phyloP scores from a whole-genome alignment of 1,284 basidiomycete species.

The Microbotryum intermedium region DNA sequence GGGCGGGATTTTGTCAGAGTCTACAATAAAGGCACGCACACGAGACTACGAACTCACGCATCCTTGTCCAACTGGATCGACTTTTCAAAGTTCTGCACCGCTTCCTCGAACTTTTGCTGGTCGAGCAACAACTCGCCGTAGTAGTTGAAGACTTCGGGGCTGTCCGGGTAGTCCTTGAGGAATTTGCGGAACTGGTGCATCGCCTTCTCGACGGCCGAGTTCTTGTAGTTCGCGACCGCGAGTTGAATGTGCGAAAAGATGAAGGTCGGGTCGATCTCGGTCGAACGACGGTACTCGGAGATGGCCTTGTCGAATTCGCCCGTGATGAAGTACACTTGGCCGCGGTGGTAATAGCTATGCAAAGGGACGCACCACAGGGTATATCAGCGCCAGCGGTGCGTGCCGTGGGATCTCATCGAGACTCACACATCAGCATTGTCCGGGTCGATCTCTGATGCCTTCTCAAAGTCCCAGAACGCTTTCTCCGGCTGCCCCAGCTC shows the following conservation, averaged over 20 bases:
- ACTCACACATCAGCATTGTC: slow-evolving; percentile 64
- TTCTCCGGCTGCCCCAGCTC: slow-evolving; percentile 67
- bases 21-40: not conserved
- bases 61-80: slow-evolving; percentile 73
- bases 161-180: slow-evolving; percentile 13
- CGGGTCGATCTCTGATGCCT: slow-evolving; percentile 72
- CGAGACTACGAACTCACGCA: slow-evolving; percentile 48
- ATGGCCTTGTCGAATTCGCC: slow-evolving; percentile 79
- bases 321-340: slow-evolving; percentile 96
- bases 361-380: too few species aligned
- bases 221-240: slow-evolving; percentile 95
- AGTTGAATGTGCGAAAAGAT: slow-evolving; percentile 95
- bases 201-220: slow-evolving; percentile 62
- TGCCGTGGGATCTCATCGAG: not conserved
- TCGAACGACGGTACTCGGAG: slow-evolving; percentile 82
- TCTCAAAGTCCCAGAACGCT: slow-evolving; percentile 85
- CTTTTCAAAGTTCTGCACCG: slow-evolving; percentile 88
- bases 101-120: slow-evolving; percentile 80
- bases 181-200: slow-evolving; percentile 81
- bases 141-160: slow-evolving; percentile 38
- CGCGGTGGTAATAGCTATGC: slow-evolving; percentile 90
- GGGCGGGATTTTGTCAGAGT: slow-evolving; percentile 29
- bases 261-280: slow-evolving; percentile 68
- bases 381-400: not conserved
- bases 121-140: slow-evolving; percentile 94